phyloP scores from a whole-genome alignment of 2,329 filamentous ascomycete species.

The Alternaria consortialis region DNA sequence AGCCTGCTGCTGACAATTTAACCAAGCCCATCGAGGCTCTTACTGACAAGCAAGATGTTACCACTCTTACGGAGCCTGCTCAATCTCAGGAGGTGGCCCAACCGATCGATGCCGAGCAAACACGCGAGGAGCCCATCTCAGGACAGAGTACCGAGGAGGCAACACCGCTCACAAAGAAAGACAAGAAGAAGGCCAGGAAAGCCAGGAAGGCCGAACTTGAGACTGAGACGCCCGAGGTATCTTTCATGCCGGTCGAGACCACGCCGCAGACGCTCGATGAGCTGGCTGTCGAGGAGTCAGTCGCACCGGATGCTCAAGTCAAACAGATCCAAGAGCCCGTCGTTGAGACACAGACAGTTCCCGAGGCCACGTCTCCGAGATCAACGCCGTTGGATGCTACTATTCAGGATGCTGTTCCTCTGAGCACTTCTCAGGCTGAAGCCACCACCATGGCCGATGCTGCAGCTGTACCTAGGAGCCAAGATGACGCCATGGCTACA shows the following conservation, averaged over 20 bases:
- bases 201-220: conserved; percentile 24
- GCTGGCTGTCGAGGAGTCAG: background rate
- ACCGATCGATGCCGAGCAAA: background rate
- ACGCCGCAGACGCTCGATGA: background rate
- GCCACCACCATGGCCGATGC: background rate
- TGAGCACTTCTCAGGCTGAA: background rate
- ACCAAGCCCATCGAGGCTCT: background rate
- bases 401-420: conserved; percentile 1
- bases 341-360: background rate
- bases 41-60: background rate
- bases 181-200: conserved; percentile 39
- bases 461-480: background rate
- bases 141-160: conserved; percentile 6
- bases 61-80: background rate
- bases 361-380: conserved; percentile 4
- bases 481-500: background rate
- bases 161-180: conserved; percentile 30
- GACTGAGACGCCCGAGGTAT: conserved; percentile 8
- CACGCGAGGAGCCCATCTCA: background rate
- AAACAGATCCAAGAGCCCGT: conserved; percentile 3
- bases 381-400: conserved; percentile 7
- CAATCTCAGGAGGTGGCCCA: background rate
- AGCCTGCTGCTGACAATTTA: background rate
- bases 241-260: conserved; percentile 15
- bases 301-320: background rate